Evolutionary conservation across 108 stramenopile genomes (phyloP), one percentile per base, ranked within the genome.

Genomic region (Parietichytrium sp.): DNA sequence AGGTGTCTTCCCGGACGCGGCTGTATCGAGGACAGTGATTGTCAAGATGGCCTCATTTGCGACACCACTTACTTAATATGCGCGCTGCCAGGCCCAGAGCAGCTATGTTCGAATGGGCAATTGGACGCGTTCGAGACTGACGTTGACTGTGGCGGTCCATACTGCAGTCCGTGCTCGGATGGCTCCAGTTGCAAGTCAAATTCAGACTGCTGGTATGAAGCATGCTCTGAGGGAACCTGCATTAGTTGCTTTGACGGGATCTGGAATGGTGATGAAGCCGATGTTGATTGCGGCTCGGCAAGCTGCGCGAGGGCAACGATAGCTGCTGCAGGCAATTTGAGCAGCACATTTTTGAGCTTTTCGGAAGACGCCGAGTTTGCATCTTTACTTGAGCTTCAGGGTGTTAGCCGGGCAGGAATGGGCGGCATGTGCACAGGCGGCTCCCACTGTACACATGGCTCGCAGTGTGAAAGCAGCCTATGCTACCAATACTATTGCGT

Each of bases 241-340:
- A 45, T 72, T 42, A 45, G 61, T 10, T 72, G 61, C 42, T 45
- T 42, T 6, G 61, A 72, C 3, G 61, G 61, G 23, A 72, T 72
- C 42, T 45, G 45, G 61, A 72, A 72, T 25, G 61, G 38, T 25
- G 61, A 45, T 8, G 61, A 72, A 20, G 42, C 61, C 38, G 61
- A 72, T 25, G 61, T 72, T 7, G 61, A 72, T 25, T 72, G 61
- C 20, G 61, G 61, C 38, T 31, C 61, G 15, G n/a, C 18, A n/a
- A 8, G 6, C 38, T 72, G 61, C 20, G 42, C 25, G 6, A 16
- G 23, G 45, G 61, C 36, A 20, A 42, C 61, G n/a, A 23, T 23
- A 10, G 38, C 45, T 20, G 15, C 20, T 47, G 61, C 42, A n/a
- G n/a, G n/a, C n/a, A n/a, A n/a, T n/a, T n/a, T n/a, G n/a, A n/a